A percentile compares a stretch with the other conserved stretches of the same genome.
Evolutionary conservation across 2,329 filamentous ascomycete species (phyloP).

Genomic region (Beauveria sp.): DNA sequence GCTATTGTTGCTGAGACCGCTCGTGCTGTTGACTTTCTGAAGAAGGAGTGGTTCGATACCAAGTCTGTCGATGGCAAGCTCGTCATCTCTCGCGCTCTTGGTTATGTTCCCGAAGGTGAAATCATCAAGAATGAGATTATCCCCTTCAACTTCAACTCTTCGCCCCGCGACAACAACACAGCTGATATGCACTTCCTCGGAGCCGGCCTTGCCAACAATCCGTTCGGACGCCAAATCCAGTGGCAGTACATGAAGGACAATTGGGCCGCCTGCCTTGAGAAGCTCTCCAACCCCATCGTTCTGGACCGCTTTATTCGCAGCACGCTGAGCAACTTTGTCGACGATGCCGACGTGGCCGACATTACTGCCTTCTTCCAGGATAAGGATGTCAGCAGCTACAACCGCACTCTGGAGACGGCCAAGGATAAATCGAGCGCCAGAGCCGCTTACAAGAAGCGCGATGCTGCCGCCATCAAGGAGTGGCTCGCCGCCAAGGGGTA

Average conservation of each 20-base stretch:
- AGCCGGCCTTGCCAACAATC: conserved; percentile 64
- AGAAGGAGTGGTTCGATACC: conserved; percentile 76
- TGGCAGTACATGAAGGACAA: conserved; percentile 84
- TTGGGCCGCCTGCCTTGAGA: conserved; percentile 66
- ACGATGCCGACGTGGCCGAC: conserved; percentile 60
- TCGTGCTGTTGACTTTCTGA: conserved; percentile 63
- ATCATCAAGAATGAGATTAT: conserved; percentile 60
- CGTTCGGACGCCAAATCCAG: conserved; percentile 61
- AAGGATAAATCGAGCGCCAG: conserved; percentile 79
- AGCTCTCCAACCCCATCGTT: conserved; percentile 76
- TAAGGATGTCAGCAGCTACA: conserved; percentile 81
- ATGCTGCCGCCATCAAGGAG: conserved; percentile 63
- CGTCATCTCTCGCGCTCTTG: conserved; percentile 69
- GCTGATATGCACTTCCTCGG: conserved; percentile 84
- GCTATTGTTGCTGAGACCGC: conserved; percentile 64
- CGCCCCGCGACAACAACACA: conserved; percentile 59
- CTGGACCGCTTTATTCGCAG: conserved; percentile 82
- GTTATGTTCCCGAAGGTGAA: conserved; percentile 59
- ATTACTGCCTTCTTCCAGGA: conserved; percentile 77
- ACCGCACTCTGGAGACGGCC: conserved; percentile 77
- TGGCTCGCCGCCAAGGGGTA: conserved; percentile 60
- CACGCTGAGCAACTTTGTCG: conserved; percentile 70
- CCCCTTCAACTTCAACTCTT: conserved; percentile 70
- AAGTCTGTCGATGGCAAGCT: conserved; percentile 88
- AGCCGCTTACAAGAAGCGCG: conserved; percentile 73